Conservation (phyloP, 495 filamentous ascomycete genomes). For the Haplographium delicatum region DNA sequence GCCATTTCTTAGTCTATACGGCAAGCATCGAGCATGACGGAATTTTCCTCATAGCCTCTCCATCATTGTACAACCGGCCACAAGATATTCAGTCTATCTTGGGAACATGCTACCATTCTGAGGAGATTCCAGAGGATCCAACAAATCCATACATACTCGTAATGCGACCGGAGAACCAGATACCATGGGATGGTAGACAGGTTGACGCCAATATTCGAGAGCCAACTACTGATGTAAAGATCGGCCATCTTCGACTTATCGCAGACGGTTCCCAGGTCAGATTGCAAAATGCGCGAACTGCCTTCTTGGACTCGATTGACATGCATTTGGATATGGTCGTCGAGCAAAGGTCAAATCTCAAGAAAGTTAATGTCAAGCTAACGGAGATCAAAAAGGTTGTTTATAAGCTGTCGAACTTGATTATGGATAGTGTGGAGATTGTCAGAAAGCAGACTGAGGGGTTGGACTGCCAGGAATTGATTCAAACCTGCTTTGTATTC, state of each 20-base stretch:
- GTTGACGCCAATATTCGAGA: constrained; percentile 66
- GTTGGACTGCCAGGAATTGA: constrained; percentile 87
- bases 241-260: constrained; percentile 81
- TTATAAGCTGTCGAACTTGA: constrained; percentile 95
- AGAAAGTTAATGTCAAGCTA: constrained; percentile 83
- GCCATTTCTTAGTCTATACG: constrained; percentile 78
- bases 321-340: constrained; percentile 81
- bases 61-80: constrained; percentile 64
- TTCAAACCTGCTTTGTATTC: constrained; percentile 98
- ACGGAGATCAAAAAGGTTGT: constrained; percentile 94
- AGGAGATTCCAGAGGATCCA: constrained; percentile 63
- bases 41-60: constrained; percentile 80
- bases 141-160: constrained; percentile 78
- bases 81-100: constrained; percentile 80
- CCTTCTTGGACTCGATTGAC: constrained; percentile 70
- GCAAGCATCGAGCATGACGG: constrained; percentile 62
- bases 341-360: constrained; percentile 88
- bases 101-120: constrained; percentile 80
- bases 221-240: constrained; percentile 77
- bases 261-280: constrained; percentile 81
- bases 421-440: constrained; percentile 97
- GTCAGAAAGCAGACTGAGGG: constrained; percentile 79
- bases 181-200: constrained; percentile 78
- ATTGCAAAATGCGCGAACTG: constrained; percentile 67
- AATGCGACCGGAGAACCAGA: constrained; percentile 70